Evolutionary conservation across 2,329 filamentous ascomycete species (phyloP), one percentile per base, ranked within the genome.

Genomic region (Ciborinia camelliae): DNA sequence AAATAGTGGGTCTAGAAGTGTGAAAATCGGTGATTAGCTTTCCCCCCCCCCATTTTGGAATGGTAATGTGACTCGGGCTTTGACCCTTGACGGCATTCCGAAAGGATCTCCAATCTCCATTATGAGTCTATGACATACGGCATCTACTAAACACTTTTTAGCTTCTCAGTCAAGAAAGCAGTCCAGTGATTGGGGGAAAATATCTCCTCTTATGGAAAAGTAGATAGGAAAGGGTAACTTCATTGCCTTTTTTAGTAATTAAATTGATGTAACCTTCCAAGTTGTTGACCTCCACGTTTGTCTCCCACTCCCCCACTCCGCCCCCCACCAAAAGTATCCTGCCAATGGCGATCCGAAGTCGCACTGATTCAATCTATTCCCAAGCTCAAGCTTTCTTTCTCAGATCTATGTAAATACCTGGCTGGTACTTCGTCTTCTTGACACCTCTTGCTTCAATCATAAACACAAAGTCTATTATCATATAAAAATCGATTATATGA

Each of bases 31-130:
- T 45, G 18, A 63, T 45, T 45, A n/a, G 37, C 35, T 32, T 15
- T 4, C 15, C 35, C 35, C 6, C 20, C 9, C 37, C 60, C 60
- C 30, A 54, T 45, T 26, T 63, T 28, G 30, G n/a, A 20, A 30
- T 7, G 2, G 23, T 32, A 4, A 53, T 50, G n/a, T 32, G 32
- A 26, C 55, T 41, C 39, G 39, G 51, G 23, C 18, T 45, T 39
- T 57, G 23, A 63, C 51, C 18, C 35, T 39, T 57, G 23, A 63
- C 51, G 30, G 51, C 30, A 48, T 32, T 47, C 51, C 61, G 61
- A 63, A 63, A 57, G 10, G 35, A 43, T 54, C 23, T 14, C 37
- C 50, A 54, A 43, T 54, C 23, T 14, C 37, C 50, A 54, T 45
- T 4, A 57, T 18, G 5, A 15, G 39, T 7, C 35, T 12, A 12